Evolutionary conservation across 2,329 filamentous ascomycete species (phyloP), one percentile per base, ranked within the genome.

Genomic region (Trichoderma simmonsii): DNA sequence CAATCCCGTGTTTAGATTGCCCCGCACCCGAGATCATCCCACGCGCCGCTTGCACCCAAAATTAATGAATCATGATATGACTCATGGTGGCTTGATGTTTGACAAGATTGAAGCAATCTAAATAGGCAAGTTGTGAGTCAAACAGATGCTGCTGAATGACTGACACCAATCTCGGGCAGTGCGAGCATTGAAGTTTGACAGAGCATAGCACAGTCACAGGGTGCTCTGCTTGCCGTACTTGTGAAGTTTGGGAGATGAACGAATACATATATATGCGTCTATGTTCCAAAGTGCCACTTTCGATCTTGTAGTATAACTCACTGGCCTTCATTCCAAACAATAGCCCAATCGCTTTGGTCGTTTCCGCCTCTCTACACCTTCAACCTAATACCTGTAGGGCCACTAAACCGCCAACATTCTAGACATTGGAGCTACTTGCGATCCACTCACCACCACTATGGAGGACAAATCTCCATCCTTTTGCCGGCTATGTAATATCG

Each of bases 401-500:
- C n/a, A 30, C 43, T 14, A 34, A 63, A 63, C 71, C 32, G 39
- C 57, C 70, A 70, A 69, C 9, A 63, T 63, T 63, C 21, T 48
- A 63, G 65, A 57, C 28, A 63, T 24, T 3, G 43, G 39, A 63
- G 36, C 64, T 7, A 63, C 36, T 34, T 15, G 36, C 24, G 71
- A 72, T 12, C 64, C 63, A 70, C 6, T 34, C 21, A 32, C 30
- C 21, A n/a, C 30, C n/a, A 57, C 18, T 48, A 70, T 64, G 65
- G 71, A 63, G 28, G 71, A 64, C 28, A 73, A 75, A 73, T 59
- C 68, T 4, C 75, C 76, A 28, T 73, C 74, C 21, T 48, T 72
- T 6, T 77, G 76, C 32, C 72, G 76, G 36, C 59, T 77, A 12
- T 77, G 76, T 61, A 64, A 75, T 36, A 30, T 74, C 59, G 51